These are phyloP conservation scores for Tylopilus plumbeoviolaceoides DNA, from an alignment of 768 basidiomycete species.

Conservation along the genomic window DNA sequence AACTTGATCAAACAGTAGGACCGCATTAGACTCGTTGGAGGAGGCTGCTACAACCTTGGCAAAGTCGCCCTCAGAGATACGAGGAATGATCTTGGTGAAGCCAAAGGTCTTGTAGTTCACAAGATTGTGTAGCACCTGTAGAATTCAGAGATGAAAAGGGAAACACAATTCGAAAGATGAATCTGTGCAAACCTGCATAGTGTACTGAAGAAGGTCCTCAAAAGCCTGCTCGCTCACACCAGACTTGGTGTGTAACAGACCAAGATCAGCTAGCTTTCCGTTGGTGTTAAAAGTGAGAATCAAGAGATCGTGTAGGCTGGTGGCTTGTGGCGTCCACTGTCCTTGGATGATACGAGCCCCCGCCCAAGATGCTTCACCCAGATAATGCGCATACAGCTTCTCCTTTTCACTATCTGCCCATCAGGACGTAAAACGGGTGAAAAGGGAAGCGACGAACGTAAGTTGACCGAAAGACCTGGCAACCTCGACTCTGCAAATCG, in stretches of 20 bases:
- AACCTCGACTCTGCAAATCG: slow-evolving; percentile 69
- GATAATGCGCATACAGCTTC: slow-evolving; percentile 73
- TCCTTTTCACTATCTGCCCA: slow-evolving; percentile 54
- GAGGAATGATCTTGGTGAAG: slow-evolving; percentile 82
- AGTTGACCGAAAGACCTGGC: slow-evolving; percentile 65
- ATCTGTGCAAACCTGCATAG: slow-evolving; percentile 52
- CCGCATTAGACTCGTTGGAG: slow-evolving; percentile 50
- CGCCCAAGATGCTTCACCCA: slow-evolving; percentile 75
- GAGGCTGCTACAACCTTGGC: slow-evolving; percentile 57
- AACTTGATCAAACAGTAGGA: slow-evolving; percentile 62
- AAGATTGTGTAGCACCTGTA: slow-evolving; percentile 40
- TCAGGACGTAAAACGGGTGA: neutral
- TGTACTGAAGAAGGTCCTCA: slow-evolving; percentile 67
- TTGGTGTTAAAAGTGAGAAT: slow-evolving; percentile 63
- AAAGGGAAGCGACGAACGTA: slow-evolving; percentile 38
- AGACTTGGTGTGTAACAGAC: slow-evolving; percentile 47
- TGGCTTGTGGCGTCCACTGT: slow-evolving; percentile 76
- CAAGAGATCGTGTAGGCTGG: slow-evolving; percentile 65
- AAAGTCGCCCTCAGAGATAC: slow-evolving; percentile 59
- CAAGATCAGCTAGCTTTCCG: slow-evolving; percentile 55
- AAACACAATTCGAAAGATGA: neutral
- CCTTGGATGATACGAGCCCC: slow-evolving; percentile 80
- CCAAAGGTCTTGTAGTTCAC: slow-evolving; percentile 80
- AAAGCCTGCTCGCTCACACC: slow-evolving; percentile 59
- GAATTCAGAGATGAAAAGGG: neutral